A percentile compares a stretch with the other conserved stretches of the same genome.
phyloP scores from a whole-genome alignment of 108 stramenopile species.

The Skeletonema grethae region DNA sequence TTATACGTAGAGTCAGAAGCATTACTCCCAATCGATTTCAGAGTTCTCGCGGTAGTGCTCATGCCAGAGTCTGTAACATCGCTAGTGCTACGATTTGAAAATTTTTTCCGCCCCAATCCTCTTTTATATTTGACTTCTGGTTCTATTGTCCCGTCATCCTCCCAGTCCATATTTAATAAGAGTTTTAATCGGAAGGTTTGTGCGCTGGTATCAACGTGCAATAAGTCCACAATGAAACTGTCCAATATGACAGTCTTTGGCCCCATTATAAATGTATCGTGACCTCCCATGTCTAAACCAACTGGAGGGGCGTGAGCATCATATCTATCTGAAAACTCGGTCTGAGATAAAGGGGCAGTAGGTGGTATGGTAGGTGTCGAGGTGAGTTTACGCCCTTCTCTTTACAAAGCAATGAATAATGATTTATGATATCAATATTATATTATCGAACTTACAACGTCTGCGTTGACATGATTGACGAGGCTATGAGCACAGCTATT shows the following conservation, averaged over 20 bases:
- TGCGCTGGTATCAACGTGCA: slow-evolving; percentile 36
- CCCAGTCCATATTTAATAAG: slow-evolving; percentile 40
- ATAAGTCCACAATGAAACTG: slow-evolving; percentile 36
- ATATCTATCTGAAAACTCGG: slow-evolving; percentile 14
- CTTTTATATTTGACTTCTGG: slow-evolving; percentile 37
- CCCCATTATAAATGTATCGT: slow-evolving; percentile 33
- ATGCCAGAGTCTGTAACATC: neutral
- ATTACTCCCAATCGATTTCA: neutral
- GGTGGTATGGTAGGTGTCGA: neutral
- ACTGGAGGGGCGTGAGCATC: slow-evolving; percentile 24
- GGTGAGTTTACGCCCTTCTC: neutral
- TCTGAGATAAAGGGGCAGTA: neutral
- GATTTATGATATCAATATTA: too few relatives aligned
- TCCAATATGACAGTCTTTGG: slow-evolving; percentile 40
- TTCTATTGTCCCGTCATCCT: slow-evolving; percentile 45
- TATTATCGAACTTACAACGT: neutral
- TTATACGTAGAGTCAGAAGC: slow-evolving; percentile 7
- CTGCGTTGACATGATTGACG: neutral
- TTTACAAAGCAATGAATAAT: neutral
- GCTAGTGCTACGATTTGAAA: neutral
- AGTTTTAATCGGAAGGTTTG: slow-evolving; percentile 38
- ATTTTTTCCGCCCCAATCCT: slow-evolving; percentile 3
- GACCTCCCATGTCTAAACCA: slow-evolving; percentile 41
- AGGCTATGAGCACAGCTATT: neutral
- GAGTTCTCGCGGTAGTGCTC: neutral